Percentiles rank a stretch among this genome's conserved stretches.
phyloP scores from a whole-genome alignment of 1,284 basidiomycete species.

The Cutaneotrichosporon curvatum region DNA sequence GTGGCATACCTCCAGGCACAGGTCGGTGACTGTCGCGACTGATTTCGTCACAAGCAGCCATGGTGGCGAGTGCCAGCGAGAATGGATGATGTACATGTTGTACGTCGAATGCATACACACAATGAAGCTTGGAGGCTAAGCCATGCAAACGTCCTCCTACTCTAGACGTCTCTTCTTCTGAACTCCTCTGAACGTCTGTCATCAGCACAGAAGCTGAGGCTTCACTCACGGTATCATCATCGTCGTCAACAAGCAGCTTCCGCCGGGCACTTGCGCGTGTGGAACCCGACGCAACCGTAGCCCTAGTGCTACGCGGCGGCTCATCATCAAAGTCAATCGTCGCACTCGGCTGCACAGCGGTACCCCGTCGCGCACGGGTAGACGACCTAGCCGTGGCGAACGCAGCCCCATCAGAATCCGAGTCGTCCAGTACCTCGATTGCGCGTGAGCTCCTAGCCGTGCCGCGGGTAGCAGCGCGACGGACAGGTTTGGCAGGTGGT shows the following conservation, averaged over 20 bases:
- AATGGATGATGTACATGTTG: too few species aligned
- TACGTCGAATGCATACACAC: too few species aligned
- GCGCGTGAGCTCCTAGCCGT: not conserved
- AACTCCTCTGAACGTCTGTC: conserved; percentile 18
- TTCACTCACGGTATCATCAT: conserved; percentile 18
- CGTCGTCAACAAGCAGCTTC: conserved; percentile 17
- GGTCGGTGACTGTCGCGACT: too few species aligned
- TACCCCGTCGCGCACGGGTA: not conserved
- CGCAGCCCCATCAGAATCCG: conserved; percentile 16
- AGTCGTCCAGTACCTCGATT: conserved; percentile 21
- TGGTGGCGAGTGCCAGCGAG: too few species aligned
- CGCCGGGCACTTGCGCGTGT: conserved; percentile 5
- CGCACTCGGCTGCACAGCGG: not conserved
- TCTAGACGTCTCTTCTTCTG: conserved; percentile 25
- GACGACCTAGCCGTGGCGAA: conserved; percentile 9
- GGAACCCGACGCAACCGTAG: not conserved
- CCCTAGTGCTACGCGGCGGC: not conserved
- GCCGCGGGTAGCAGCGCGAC: conserved; percentile 2
- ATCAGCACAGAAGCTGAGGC: conserved; percentile 16
- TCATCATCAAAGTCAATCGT: conserved; percentile 3
- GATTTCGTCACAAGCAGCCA: too few species aligned
- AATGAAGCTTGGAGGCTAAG: too few species aligned
- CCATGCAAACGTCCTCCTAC: too few species aligned
- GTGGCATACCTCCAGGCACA: too few species aligned
- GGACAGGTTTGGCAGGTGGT: not conserved